A percentile compares a stretch with the other conserved stretches of the same genome.
phyloP scores from a whole-genome alignment of 495 filamentous ascomycete species.

The Penicillium silybi region DNA sequence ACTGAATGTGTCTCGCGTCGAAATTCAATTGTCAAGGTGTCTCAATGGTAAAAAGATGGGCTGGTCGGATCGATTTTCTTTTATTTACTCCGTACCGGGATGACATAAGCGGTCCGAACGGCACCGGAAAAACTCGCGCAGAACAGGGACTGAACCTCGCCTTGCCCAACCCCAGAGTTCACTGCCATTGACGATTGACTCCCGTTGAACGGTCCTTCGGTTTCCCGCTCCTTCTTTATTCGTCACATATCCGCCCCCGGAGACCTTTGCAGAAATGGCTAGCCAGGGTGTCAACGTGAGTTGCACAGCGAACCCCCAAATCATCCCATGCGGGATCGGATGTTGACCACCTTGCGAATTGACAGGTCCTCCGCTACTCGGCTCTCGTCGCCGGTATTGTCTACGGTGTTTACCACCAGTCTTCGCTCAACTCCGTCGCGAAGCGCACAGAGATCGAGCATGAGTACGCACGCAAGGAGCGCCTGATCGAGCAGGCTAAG shows the following conservation, averaged over 20 bases:
- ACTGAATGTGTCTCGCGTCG: neutral
- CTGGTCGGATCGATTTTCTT: conserved; percentile 1
- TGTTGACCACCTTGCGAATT: conserved; percentile 20
- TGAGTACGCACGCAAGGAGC: conserved; percentile 83
- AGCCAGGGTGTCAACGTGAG: conserved; percentile 51
- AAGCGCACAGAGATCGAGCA: conserved; percentile 62
- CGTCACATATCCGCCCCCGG: conserved; percentile 19
- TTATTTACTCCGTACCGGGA: conserved; percentile 29
- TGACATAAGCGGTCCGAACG: conserved; percentile 47
- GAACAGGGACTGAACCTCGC: conserved; percentile 42
- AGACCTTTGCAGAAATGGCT: conserved; percentile 39
- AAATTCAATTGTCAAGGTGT: neutral
- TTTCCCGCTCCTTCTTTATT: conserved; percentile 23
- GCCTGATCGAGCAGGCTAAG: conserved; percentile 86
- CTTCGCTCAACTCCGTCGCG: conserved; percentile 60
- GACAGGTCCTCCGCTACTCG: conserved; percentile 90
- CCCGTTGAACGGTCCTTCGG: conserved; percentile 33
- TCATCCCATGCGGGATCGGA: conserved; percentile 16
- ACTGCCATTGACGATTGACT: conserved; percentile 43
- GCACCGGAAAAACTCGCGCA: conserved; percentile 53
- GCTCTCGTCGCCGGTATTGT: conserved; percentile 82
- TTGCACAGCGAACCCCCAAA: conserved; percentile 17
- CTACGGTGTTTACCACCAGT: conserved; percentile 92
- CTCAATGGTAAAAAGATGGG: neutral
- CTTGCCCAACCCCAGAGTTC: conserved; percentile 31